Conservation (phyloP, 768 basidiomycete genomes). For the Leucocoprinus birnbaumii region DNA sequence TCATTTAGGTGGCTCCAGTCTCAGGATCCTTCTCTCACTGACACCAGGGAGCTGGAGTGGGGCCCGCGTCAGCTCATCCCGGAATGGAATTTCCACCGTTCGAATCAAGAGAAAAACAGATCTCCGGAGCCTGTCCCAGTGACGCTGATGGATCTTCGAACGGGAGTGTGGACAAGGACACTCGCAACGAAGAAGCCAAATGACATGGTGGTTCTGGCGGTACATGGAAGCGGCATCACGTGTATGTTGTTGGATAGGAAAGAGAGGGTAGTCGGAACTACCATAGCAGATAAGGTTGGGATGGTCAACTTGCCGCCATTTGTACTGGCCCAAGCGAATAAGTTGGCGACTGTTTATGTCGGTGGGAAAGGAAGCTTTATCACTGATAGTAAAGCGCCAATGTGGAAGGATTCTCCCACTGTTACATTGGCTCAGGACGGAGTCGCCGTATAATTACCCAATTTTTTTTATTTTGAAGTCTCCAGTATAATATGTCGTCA, state of each 20-base stretch:
- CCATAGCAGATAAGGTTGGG: slow-evolving; percentile 14
- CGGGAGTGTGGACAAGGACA: slow-evolving; percentile 3
- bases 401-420: too few relatives aligned
- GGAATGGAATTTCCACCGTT: background rate
- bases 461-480: too few relatives aligned
- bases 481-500: too few relatives aligned
- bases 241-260: slow-evolving; percentile 20
- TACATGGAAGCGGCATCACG: slow-evolving; percentile 19
- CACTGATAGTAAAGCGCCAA: too few relatives aligned
- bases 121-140: background rate
- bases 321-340: slow-evolving; percentile 11
- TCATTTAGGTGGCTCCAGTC: too few relatives aligned
- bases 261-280: background rate
- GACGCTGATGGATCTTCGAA: slow-evolving; percentile 9
- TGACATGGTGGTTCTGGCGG: slow-evolving; percentile 13
- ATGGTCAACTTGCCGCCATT: slow-evolving; percentile 21
- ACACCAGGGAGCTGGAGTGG: too few relatives aligned
- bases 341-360: slow-evolving; percentile 5
- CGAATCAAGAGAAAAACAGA: too few relatives aligned
- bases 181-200: slow-evolving; percentile 8
- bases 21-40: too few relatives aligned
- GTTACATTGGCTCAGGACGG: too few relatives aligned
- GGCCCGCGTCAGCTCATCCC: slow-evolving; percentile 12
- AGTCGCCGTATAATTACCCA: too few relatives aligned
- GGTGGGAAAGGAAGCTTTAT: background rate